These are phyloP conservation scores for Amanita thiersii DNA, from an alignment of 768 basidiomycete species.

Conservation along the genomic window DNA sequence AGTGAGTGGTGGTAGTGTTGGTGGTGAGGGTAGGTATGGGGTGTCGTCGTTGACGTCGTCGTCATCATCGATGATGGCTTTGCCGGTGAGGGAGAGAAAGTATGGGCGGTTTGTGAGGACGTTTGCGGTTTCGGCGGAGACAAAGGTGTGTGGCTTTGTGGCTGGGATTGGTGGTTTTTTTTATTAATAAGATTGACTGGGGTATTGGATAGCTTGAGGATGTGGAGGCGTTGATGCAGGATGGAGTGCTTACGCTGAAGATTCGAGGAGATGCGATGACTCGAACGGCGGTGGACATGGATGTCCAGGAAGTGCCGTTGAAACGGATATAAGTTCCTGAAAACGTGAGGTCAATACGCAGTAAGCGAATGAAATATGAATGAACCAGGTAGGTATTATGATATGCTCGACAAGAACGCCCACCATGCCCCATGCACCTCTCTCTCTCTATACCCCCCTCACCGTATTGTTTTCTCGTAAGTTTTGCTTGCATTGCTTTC, in stretches of 20 bases:
- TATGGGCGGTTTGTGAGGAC: constrained; percentile 42
- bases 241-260: constrained; percentile 52
- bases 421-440: no score
- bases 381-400: no score
- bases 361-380: no score
- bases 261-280: constrained; percentile 24
- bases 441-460: no score
- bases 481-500: no score
- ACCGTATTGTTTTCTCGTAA: no score
- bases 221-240: constrained; percentile 44
- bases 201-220: constrained; percentile 37
- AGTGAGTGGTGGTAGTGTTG: constrained; percentile 17
- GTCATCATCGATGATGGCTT: neutral
- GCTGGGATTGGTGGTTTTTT: constrained; percentile 2
- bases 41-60: neutral
- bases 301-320: constrained; percentile 43
- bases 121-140: constrained; percentile 46
- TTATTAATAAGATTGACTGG: constrained; percentile 13
- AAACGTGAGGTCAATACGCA: no score
- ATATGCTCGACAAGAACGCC: no score
- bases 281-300: constrained; percentile 3
- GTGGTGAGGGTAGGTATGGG: no score
- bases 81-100: constrained; percentile 41
- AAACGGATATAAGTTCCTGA: no score
- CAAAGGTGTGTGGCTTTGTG: constrained; percentile 34